Percentiles rank a stretch among this genome's conserved stretches.
Evolutionary conservation across 805 yeast species (phyloP).

Genomic region (Lipomyces japonicus): DNA sequence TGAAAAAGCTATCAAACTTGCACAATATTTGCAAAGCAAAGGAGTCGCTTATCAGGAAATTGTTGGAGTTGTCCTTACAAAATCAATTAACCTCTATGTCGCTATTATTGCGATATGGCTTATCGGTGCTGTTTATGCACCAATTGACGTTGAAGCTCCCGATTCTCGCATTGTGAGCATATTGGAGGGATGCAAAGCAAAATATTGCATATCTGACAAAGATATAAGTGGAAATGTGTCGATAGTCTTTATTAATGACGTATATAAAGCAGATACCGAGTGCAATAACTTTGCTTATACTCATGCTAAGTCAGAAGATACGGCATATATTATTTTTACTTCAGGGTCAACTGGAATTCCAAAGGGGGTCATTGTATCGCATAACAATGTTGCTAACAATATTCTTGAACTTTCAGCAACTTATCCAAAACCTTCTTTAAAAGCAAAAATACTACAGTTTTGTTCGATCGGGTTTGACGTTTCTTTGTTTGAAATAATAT

Average conservation of each 20-base stretch:
- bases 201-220: background rate
- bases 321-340: conserved; percentile 29
- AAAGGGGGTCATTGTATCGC: conserved; percentile 30
- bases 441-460: conserved; percentile 27
- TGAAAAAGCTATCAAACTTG: background rate
- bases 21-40: background rate
- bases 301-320: background rate
- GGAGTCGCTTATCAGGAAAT: conserved; percentile 4
- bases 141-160: conserved; percentile 22
- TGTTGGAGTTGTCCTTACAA: conserved; percentile 13
- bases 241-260: background rate
- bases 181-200: conserved; percentile 1
- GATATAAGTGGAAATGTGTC: too few species aligned
- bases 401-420: conserved; percentile 14
- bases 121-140: conserved; percentile 29
- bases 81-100: conserved; percentile 22
- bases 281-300: too few species aligned
- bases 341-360: conserved; percentile 34
- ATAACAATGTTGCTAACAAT: conserved; percentile 28
- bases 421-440: conserved; percentile 12
- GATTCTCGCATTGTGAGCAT: conserved; percentile 11
- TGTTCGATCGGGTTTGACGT: conserved; percentile 31
- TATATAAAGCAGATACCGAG: background rate
- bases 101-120: conserved; percentile 20
- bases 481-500: conserved; percentile 31